Conservation (phyloP, 306 rosid species). For the Gastrolobium villosum region DNA sequence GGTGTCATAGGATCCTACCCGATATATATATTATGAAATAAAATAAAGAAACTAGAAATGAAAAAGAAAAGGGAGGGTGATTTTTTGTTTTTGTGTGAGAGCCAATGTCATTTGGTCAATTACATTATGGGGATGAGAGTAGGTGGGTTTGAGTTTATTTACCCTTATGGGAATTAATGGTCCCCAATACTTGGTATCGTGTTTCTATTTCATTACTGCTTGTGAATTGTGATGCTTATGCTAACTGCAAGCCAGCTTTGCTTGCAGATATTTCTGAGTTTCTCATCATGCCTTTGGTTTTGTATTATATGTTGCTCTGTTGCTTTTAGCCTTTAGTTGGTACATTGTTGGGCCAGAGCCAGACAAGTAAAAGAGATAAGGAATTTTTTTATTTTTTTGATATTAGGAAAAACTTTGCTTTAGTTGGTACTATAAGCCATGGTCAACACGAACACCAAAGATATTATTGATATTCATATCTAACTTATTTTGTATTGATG, state of each 20-base stretch:
- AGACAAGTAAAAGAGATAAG: conserved; percentile 19
- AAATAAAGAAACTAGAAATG: background rate
- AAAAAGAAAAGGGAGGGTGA: background rate
- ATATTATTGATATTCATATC: background rate
- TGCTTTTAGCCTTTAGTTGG: conserved; percentile 46
- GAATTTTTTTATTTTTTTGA: background rate
- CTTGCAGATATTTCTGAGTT: conserved; percentile 3
- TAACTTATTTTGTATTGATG: no score
- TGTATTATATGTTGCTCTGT: conserved; percentile 24
- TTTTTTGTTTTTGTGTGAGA: background rate
- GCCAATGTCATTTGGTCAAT: background rate
- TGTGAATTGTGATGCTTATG: background rate
- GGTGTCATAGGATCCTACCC: no score
- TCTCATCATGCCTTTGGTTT: conserved; percentile 30
- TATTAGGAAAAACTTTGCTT: conserved; percentile 9
- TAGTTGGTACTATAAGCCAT: background rate
- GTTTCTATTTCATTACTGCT: background rate
- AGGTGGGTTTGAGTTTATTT: background rate
- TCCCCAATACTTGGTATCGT: conserved; percentile 23
- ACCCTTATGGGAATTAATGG: conserved; percentile 23
- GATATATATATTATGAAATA: no score
- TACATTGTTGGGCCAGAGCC: conserved; percentile 19
- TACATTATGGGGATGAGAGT: background rate
- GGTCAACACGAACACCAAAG: background rate
- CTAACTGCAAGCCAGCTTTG: conserved; percentile 40